A percentile compares a stretch with the other conserved stretches of the same genome.
Conservation (phyloP, 495 filamentous ascomycete genomes). For the Aspergillus bertholletiae region DNA sequence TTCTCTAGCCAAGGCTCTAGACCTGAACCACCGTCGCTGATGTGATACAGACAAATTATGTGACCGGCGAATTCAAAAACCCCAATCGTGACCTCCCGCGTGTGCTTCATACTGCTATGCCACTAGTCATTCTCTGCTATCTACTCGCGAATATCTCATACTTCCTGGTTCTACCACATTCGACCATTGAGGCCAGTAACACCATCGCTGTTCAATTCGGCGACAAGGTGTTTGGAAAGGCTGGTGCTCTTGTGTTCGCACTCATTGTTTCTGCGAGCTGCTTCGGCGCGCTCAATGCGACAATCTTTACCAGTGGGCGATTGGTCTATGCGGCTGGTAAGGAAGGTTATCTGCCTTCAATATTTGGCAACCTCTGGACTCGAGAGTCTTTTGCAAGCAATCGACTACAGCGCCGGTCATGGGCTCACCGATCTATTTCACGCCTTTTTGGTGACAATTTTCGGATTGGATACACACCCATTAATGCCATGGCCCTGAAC, state of each 20-base stretch:
- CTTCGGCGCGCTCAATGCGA: constrained; percentile 89
- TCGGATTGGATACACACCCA: constrained; percentile 73
- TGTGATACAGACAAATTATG: constrained; percentile 80
- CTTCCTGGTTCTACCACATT: constrained; percentile 87
- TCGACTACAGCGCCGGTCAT: constrained; percentile 55
- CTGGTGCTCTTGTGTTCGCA: constrained; percentile 80
- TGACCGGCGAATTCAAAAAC: constrained; percentile 92
- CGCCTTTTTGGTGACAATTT: constrained; percentile 57
- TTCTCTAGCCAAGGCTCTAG: no score
- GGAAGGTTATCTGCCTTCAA: constrained; percentile 83
- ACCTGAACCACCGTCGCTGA: constrained; percentile 13
- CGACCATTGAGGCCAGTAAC: constrained; percentile 75
- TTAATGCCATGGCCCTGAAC: constrained; percentile 86
- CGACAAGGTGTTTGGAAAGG: constrained; percentile 78
- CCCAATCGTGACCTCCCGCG: constrained; percentile 86
- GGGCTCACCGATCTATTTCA: constrained; percentile 53
- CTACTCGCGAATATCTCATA: constrained; percentile 88
- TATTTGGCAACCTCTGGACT: constrained; percentile 82
- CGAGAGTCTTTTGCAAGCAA: constrained; percentile 36
- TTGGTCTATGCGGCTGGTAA: constrained; percentile 93
- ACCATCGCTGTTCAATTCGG: constrained; percentile 95
- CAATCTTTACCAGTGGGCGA: constrained; percentile 89
- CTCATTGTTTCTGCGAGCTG: constrained; percentile 85
- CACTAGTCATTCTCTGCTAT: constrained; percentile 86
- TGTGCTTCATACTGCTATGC: constrained; percentile 96